These are phyloP conservation scores for Exophiala mesophila DNA, from an alignment of 2,329 filamentous ascomycete species.

Conservation along the genomic window DNA sequence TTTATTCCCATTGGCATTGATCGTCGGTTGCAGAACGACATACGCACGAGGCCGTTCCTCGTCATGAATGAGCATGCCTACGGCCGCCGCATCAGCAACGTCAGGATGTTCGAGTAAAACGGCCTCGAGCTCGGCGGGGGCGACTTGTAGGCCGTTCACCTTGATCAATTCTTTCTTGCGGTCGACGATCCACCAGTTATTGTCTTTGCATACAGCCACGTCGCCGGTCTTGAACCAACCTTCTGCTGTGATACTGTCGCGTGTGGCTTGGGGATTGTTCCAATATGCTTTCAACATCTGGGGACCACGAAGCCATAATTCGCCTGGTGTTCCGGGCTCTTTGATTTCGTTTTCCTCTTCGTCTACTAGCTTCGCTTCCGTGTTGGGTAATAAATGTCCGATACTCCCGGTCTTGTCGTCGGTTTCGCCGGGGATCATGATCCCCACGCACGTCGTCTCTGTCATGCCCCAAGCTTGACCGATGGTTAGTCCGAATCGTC, in stretches of 20 bases:
- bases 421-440: constrained; percentile 32
- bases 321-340: constrained; percentile 59
- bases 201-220: constrained; percentile 61
- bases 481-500: constrained; percentile 46
- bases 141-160: constrained; percentile 56
- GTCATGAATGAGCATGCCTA: constrained; percentile 40
- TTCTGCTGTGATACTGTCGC: constrained; percentile 61
- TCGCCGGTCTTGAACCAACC: constrained; percentile 80
- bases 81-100: constrained; percentile 52
- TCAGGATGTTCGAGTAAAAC: constrained; percentile 49
- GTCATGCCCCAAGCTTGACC: constrained; percentile 53
- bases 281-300: constrained; percentile 51
- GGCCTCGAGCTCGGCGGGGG: constrained; percentile 55
- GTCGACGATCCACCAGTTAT: constrained; percentile 58
- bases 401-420: constrained; percentile 47
- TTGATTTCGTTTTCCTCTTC: constrained; percentile 66
- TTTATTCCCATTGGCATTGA: constrained; percentile 43
- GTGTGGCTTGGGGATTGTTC: constrained; percentile 48
- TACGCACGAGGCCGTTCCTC: constrained; percentile 47
- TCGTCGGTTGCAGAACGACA: constrained; percentile 46
- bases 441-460: constrained; percentile 43
- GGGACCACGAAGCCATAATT: constrained; percentile 43
- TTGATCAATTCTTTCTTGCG: constrained; percentile 51
- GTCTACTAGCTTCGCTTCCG: constrained; percentile 55
- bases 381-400: constrained; percentile 40